These are phyloP conservation scores for Mortierella sp. DNA, from an alignment of 371 early-diverging fungal species.

Conservation along the genomic window DNA sequence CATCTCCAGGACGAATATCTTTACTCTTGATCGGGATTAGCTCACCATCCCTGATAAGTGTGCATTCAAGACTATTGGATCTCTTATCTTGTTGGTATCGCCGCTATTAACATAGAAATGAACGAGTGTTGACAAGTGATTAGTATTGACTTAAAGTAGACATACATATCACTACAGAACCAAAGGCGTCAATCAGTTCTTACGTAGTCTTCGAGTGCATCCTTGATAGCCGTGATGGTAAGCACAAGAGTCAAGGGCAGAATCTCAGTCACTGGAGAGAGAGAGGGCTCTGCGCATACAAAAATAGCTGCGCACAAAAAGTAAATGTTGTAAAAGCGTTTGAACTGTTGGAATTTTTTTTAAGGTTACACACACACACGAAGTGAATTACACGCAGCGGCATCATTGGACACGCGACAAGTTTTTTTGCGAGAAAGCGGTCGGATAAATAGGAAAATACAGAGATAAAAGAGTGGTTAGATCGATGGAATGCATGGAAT, in stretches of 20 bases:
- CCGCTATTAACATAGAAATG: constrained; percentile 18
- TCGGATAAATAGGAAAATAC: not conserved
- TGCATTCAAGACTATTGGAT: constrained; percentile 48
- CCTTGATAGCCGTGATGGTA: constrained; percentile 83
- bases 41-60: constrained; percentile 41
- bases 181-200: not conserved
- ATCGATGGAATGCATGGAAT: constrained; percentile 1
- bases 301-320: constrained; percentile 82
- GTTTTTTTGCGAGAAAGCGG: not conserved
- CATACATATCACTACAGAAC: no score
- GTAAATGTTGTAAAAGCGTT: constrained; percentile 87
- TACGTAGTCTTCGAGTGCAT: constrained; percentile 86
- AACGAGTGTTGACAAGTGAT: not conserved
- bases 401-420: not conserved
- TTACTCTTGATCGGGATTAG: constrained; percentile 63
- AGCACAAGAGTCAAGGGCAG: constrained; percentile 83
- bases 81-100: constrained; percentile 57
- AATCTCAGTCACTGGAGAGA: constrained; percentile 76
- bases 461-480: not conserved
- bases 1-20: constrained; percentile 83
- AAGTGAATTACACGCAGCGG: not conserved
- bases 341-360: constrained; percentile 70
- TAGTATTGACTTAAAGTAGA: not conserved
- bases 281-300: constrained; percentile 69
- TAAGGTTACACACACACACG: constrained; percentile 3